phyloP scores from a whole-genome alignment of 192 early-diverging fungal genomes.

The Backusella tarrabulga region DNA sequence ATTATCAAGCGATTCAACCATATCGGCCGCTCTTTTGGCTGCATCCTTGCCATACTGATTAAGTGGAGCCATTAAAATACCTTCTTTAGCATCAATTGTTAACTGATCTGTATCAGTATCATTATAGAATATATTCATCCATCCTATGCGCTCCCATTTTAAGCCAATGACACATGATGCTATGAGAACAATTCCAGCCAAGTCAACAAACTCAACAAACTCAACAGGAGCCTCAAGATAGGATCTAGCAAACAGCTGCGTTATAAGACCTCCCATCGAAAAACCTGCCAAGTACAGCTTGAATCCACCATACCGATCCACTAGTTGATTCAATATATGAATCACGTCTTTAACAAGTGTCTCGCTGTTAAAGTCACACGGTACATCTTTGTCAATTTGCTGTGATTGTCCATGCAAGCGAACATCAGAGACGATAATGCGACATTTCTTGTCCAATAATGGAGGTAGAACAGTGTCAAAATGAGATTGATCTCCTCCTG shows the following conservation, averaged over 20 bases:
- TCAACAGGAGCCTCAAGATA: background rate
- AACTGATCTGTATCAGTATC: background rate
- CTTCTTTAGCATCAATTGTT: background rate
- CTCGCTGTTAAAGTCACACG: background rate
- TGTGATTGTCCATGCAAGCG: conserved; percentile 45
- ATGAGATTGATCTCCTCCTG: conserved; percentile 21
- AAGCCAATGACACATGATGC: background rate
- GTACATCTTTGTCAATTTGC: background rate
- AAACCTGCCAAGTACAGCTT: conserved; percentile 13
- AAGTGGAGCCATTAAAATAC: background rate
- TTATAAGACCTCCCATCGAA: conserved; percentile 19
- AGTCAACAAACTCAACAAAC: background rate
- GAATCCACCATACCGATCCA: background rate
- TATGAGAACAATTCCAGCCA: background rate
- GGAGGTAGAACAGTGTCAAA: conserved; percentile 30
- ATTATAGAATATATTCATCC: background rate
- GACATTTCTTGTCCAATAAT: conserved; percentile 43
- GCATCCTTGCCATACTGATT: background rate
- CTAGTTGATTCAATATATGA: background rate
- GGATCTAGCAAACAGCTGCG: background rate
- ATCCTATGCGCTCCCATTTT: background rate
- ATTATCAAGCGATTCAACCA: background rate
- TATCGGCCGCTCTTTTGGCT: background rate
- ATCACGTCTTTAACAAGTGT: background rate
- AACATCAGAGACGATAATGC: conserved; percentile 42